Base-by-base conservation (phyloP, 176 grass and related monocot genomes). In the Oryza rufipogon region DNA sequence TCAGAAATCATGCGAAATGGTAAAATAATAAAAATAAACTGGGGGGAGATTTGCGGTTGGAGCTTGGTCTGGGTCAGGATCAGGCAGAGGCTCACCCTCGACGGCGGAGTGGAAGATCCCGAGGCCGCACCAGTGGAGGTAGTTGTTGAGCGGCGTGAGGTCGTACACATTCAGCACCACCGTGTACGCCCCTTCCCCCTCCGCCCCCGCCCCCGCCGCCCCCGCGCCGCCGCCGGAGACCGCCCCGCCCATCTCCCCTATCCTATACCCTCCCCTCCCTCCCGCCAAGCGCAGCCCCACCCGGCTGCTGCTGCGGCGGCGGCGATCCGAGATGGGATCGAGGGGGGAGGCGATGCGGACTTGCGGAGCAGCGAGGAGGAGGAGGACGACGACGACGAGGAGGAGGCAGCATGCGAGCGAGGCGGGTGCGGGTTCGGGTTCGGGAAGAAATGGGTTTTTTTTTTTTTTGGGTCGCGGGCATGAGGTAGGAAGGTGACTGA, bases 81-180 rank as follows among this genome's bases (percentile, higher is more conserved):
- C 34, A 36, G 34, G 34, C 34, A 4, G 4, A 36, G 34, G 34
- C 79, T 90, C 46, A 96, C 97, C 97, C 92, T 96, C 93, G 75
- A 99, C 88, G 61, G 93, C 93, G 69, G 97, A 99, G 80, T 99
- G 97, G 89, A 96, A 99, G 89, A 99, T 99, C 52, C 93, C 97
- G 46, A 99, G 74, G 10, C 97, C 97, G 81, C 90, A 89, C 97
- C 97, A 99, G 78, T 89, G 89, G 68, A 99, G 46, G 80, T 96
- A 99, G 86, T 99, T 94, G 88, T 99, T 99, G 12, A 99, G 73
- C 34, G 93, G 93, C 49, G 97, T 99, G 48, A 99, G 97, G 86
- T 99, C 97, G 90, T 99, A 99, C 39, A 99, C 86, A 83, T 99
- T 96, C 20, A 99, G 88, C 15, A 86, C 64, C n/a, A 99, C 91